Evolutionary conservation across 805 yeast species (phyloP), one percentile per base, ranked within the genome.

Genomic region (Barnettozyma wickerhamii): DNA sequence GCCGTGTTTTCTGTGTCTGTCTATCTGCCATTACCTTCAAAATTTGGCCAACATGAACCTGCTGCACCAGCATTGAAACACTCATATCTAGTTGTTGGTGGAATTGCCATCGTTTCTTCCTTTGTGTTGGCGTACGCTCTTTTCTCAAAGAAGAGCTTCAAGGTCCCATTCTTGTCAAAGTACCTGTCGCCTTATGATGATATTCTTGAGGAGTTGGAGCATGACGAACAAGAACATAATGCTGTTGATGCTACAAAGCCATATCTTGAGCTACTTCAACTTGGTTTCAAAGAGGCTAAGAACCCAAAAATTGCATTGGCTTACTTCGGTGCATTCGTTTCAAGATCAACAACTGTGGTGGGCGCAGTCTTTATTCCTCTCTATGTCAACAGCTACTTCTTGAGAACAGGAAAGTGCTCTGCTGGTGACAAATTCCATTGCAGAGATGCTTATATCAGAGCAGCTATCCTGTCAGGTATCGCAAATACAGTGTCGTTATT

Each of bases 401-500:
- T 66, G 43, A 56, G 66, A 30, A 63, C 63, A 4, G 86, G 84
- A 0, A 54, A 58, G 37, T 82, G 89, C 54, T 50, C 63, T 1
- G 47, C 58, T 2, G 52, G 52, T 6, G 63, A 59, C 30, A 46
- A 69, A 53, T 40, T 64, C 51, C 53, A 68, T 19, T 81, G 89
- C 52, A 71, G 72, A 37, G 82, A 79, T 30, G 87, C 84, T 0
- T 81, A 77, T 48, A 66, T 79, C 7, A 71, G 74, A 43, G 75
- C 87, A 14, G 85, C 88, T 1, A 79, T 83, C 32, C 60, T 83
- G 23, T 74, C 84, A 1, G 91, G 91, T 7, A 71, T 81, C n/a
- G 68, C 79, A 4, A 81, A 81, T 48, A 65, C 77, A 0, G 65
- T 71, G 19, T 73, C 82, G 2, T 62, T 83, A 19, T n/a, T 77